Evolutionary conservation across 768 basidiomycete genomes (phyloP).

Genomic region (Rhizopogon vesiculosus): DNA sequence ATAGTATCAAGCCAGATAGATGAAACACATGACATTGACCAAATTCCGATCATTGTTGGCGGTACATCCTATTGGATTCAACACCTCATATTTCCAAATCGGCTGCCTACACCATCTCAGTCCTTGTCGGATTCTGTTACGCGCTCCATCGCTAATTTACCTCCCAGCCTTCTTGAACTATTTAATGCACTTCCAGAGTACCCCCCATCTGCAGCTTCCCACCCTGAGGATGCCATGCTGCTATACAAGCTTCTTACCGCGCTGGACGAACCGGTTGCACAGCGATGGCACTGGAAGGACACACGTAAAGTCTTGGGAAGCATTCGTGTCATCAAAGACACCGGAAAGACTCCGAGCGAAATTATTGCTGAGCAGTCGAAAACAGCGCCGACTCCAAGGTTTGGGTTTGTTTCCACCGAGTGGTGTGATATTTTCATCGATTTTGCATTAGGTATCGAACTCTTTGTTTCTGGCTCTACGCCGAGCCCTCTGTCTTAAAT

Average conservation of each 20-base stretch:
- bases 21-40: constrained; percentile 54
- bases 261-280: constrained; percentile 71
- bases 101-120: constrained; percentile 35
- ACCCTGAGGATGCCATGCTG: constrained; percentile 55
- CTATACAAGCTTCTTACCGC: constrained; percentile 60
- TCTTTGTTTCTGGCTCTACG: constrained; percentile 89
- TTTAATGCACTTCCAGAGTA: constrained; percentile 56
- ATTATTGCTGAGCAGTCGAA: constrained; percentile 61
- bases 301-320: constrained; percentile 85
- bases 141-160: constrained; percentile 39
- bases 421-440: not conserved
- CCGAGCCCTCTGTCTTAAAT: constrained; percentile 57
- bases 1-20: constrained; percentile 51
- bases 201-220: constrained; percentile 49
- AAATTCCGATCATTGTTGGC: constrained; percentile 88
- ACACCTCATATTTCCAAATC: constrained; percentile 86
- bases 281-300: constrained; percentile 95
- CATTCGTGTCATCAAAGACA: constrained; percentile 72
- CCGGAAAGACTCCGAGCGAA: constrained; percentile 59
- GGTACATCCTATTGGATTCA: constrained; percentile 99
- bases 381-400: constrained; percentile 48
- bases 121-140: constrained; percentile 33
- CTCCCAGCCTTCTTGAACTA: constrained; percentile 42
- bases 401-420: not conserved
- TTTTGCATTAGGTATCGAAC: constrained; percentile 64